Evolutionary conservation across 768 basidiomycete genomes (phyloP), one percentile per base, ranked within the genome.

Genomic region (Dioszegia hungarica): DNA sequence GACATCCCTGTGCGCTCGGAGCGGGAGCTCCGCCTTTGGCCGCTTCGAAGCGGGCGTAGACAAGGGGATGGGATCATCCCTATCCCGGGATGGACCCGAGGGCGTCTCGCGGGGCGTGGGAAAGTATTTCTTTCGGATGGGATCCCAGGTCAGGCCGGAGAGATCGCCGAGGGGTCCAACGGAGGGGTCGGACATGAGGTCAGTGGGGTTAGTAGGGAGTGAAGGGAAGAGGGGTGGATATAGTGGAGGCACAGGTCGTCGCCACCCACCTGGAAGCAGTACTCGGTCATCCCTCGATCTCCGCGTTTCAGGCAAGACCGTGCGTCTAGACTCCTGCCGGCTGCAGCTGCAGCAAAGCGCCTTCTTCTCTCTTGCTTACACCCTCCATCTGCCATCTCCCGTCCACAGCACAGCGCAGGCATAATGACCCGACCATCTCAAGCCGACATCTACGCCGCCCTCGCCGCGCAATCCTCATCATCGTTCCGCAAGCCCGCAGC

Each of bases 381-480:
- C n/a, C n/a, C n/a, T n/a, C n/a, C 8, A 39, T 39, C 5, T 39
- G 8, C 38, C 38, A 39, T 39, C 17, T 39, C 38, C 38, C 8
- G 20, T 2, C n/a, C n/a, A 3, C n/a, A 5, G 11, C n/a, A 36
- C 14, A 22, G 10, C 33, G 31, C 6, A 20, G 33, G 11, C n/a
- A 53, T 12, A 6, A 66, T 62, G 57, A 17, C 62, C 24, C 57
- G 69, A 50, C 71, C 71, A n/a, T 64, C 64, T 8, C 74, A 73
- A 62, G 63, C 65, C 1, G 66, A 70, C 22, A 67, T 75, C 41
- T 53, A 69, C 46, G 71, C 69, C 20, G 74, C 74, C 3, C 50
- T 75, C 4, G 47, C 57, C 37, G 60, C 64, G 11, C 66, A 68
- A 48, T 56, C 70, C 3, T 66, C 68, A 48, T 56, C 70, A 8